Base-by-base conservation (phyloP, 1,139 yeast species). In the Yueomyces sp. region DNA sequence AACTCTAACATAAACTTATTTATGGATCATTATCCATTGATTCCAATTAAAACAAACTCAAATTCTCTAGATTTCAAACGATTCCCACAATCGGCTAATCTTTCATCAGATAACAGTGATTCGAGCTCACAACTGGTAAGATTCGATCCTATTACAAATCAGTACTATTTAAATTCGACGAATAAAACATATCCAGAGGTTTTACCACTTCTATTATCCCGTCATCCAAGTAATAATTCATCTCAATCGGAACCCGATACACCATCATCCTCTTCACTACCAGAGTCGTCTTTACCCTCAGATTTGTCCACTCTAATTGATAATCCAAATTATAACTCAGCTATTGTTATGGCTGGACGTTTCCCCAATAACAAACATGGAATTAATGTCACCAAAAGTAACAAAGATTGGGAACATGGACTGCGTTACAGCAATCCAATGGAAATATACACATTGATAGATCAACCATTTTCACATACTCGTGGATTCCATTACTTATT, bases 401-500 rank as follows among this genome's bases (percentile, higher is more conserved):
- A 57, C 39, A 49, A 53, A 1, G 55, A 55, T 30, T 51, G 59
- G 59, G 66, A 56, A 59, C 72, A 47, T 51, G 63, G 56, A 2
- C 44, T 61, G 36, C 52, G 67, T 37, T 81, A 69, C 59, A 70
- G 71, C 49, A 84, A 81, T 48, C 87, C 95, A 0, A 81, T 78
- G 51, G 93, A 84, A 48, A 83, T 89, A 19, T 89, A 89, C 62
- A 78, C 81, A 25, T 71, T 75, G 42, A 85, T 89, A 7, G 69
- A 66, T 25, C 71, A 69, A 42, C 96, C 97, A 0, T 89, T 83
- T 56, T 75, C 87, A 2, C 91, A 91, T 56, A 89, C 96, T 0
- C 83, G 89, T 1, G 96, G 96, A 2, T 91, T 83, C 60, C 96
- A 86, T 61, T 76, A 81, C 39, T 69, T 91, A 44, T 78, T 85